Conservation (phyloP, 495 filamentous ascomycete genomes). For the Barbatosphaeria neglecta region DNA sequence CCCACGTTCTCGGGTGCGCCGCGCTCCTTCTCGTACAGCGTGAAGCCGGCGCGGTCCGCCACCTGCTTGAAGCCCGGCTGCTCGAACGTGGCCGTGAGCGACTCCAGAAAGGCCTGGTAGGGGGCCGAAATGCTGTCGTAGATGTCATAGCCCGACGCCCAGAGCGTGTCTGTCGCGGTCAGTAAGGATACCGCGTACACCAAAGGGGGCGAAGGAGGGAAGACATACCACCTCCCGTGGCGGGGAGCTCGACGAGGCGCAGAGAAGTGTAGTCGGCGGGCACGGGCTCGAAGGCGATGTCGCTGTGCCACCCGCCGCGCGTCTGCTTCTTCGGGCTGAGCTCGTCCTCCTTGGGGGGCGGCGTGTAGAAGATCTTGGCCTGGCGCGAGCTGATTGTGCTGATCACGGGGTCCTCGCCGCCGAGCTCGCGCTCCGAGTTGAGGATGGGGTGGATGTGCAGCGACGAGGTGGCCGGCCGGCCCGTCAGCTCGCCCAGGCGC, state of each 20-base stretch:
- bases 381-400: constrained; percentile 55
- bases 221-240: constrained; percentile 51
- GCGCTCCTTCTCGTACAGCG: constrained; percentile 41
- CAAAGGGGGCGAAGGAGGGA: too few species aligned
- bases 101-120: constrained; percentile 56
- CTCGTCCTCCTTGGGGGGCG: constrained; percentile 12
- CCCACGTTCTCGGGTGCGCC: constrained; percentile 62
- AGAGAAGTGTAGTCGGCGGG: constrained; percentile 56
- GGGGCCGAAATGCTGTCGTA: constrained; percentile 62
- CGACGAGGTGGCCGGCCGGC: constrained; percentile 50
- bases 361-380: constrained; percentile 43
- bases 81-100: constrained; percentile 53
- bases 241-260: constrained; percentile 47
- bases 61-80: constrained; percentile 47
- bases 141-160: constrained; percentile 67
- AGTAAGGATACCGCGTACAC: too few species aligned
- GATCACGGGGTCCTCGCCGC: constrained; percentile 57
- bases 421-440: constrained; percentile 49
- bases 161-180: constrained; percentile 44
- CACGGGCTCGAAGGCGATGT: constrained; percentile 57
- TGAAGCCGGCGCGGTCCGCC: constrained; percentile 43
- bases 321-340: constrained; percentile 16
- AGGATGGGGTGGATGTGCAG: constrained; percentile 65
- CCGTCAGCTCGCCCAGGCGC: constrained; percentile 51
- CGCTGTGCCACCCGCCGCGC: constrained; percentile 49